Percentiles rank a stretch among this genome's conserved stretches.
Evolutionary conservation across 495 filamentous ascomycete species (phyloP).

Genomic region (Aspergillus homomorphus): DNA sequence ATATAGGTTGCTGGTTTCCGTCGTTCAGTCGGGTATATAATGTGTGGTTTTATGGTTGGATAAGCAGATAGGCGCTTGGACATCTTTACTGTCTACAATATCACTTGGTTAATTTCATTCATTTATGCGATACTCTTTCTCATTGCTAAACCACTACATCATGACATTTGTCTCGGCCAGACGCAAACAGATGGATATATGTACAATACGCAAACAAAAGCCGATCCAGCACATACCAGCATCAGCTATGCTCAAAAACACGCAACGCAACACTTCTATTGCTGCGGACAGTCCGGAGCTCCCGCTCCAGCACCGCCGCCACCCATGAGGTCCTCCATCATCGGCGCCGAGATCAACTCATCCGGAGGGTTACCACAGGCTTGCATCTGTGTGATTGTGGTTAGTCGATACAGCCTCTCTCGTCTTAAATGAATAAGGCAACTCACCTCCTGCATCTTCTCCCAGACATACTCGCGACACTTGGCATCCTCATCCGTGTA

Average conservation of each 20-base stretch:
- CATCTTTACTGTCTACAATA: not conserved
- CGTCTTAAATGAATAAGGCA: too few relatives aligned
- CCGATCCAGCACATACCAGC: not conserved
- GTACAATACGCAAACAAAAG: slow-evolving; percentile 8
- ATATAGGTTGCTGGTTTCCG: not conserved
- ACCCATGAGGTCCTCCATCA: slow-evolving; percentile 35
- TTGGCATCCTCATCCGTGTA: slow-evolving; percentile 78
- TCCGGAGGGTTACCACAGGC: slow-evolving; percentile 81
- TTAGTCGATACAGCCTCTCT: too few relatives aligned
- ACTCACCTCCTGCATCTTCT: slow-evolving; percentile 92
- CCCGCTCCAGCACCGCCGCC: slow-evolving; percentile 24
- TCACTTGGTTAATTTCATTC: not conserved
- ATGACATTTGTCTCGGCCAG: not conserved
- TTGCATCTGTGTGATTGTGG: too few relatives aligned
- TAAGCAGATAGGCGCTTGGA: not conserved
- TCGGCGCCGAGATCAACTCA: slow-evolving; percentile 80
- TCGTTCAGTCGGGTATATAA: not conserved
- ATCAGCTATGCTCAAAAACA: not conserved
- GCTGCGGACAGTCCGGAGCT: slow-evolving; percentile 39
- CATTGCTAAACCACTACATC: not conserved
- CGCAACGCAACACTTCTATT: slow-evolving; percentile 28
- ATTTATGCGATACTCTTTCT: not conserved
- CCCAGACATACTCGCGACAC: slow-evolving; percentile 90
- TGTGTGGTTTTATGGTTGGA: not conserved
- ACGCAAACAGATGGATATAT: slow-evolving; percentile 7